phyloP scores from a whole-genome alignment of 257 asterid genomes.

The Mentha longifolia region DNA sequence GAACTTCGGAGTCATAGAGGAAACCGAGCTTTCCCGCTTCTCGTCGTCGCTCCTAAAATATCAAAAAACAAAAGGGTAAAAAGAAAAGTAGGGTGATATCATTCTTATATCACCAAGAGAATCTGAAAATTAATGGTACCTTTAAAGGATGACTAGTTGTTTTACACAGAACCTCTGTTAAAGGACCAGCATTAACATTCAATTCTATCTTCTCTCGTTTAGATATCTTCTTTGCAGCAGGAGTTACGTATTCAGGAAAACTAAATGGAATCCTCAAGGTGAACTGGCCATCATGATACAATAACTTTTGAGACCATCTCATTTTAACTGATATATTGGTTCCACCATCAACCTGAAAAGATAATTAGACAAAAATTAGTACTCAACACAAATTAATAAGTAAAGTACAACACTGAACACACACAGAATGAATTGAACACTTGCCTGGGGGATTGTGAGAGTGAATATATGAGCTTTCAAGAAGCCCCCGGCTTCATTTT shows the following conservation, averaged over 20 bases:
- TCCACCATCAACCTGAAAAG: slow-evolving; percentile 86
- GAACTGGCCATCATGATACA: slow-evolving; percentile 61
- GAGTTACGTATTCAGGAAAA: slow-evolving; percentile 85
- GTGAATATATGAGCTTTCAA: slow-evolving; percentile 71
- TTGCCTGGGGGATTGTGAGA: slow-evolving; percentile 78
- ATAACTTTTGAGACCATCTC: slow-evolving; percentile 91
- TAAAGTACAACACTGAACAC: not conserved
- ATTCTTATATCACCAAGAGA: slow-evolving; percentile 23
- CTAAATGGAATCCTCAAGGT: slow-evolving; percentile 77
- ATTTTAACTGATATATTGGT: slow-evolving; percentile 68
- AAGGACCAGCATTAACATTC: slow-evolving; percentile 70
- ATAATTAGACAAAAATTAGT: not conserved
- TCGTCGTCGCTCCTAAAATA: slow-evolving; percentile 62
- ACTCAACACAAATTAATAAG: no score
- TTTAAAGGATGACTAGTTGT: slow-evolving; percentile 81
- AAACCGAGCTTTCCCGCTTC: slow-evolving; percentile 71
- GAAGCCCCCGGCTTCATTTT: slow-evolving; percentile 65
- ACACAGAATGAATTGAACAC: not conserved
- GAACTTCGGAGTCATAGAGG: slow-evolving; percentile 74
- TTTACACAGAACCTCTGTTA: slow-evolving; percentile 62
- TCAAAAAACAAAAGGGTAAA: slow-evolving; percentile 5
- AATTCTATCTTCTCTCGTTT: slow-evolving; percentile 83
- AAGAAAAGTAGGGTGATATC: slow-evolving; percentile 14
- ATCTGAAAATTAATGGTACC: slow-evolving; percentile 48
- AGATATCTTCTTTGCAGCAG: slow-evolving; percentile 82